Evolutionary conservation across 108 stramenopile species (phyloP).

Genomic region (Conticribra guillardii): DNA sequence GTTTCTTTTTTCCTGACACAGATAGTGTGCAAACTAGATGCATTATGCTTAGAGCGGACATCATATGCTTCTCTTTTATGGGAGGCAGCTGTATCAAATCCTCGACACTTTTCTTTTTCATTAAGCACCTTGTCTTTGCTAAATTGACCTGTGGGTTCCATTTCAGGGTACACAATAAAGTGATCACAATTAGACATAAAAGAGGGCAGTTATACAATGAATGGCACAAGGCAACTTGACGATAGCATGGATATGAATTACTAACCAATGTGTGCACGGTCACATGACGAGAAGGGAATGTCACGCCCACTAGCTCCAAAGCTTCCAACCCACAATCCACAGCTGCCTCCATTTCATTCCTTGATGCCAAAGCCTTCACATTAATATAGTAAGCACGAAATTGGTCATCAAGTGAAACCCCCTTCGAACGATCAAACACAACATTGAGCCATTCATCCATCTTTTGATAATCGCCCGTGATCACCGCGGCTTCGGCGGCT

Average conservation of each 20-base stretch:
- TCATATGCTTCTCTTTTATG: not conserved
- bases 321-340: conserved; percentile 3
- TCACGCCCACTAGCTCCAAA: conserved; percentile 6
- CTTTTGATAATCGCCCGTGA: not conserved
- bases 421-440: not conserved
- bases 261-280: conserved; percentile 5
- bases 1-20: not conserved
- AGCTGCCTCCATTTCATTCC: not conserved
- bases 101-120: not conserved
- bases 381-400: not conserved
- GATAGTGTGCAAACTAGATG: not conserved
- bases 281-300: not conserved
- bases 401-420: not conserved
- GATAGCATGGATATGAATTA: too few species aligned
- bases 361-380: not conserved
- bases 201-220: not conserved
- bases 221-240: not conserved
- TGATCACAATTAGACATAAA: too few species aligned
- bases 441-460: conserved; percentile 2
- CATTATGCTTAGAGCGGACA: not conserved
- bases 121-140: conserved; percentile 1
- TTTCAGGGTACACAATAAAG: too few species aligned
- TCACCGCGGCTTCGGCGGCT: conserved; percentile 3
- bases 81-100: conserved; percentile 3
- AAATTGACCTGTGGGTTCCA: conserved; percentile 5